These are phyloP conservation scores for Chlamydomonas sp. DNA, from an alignment of 139 green algal genomes.

Conservation along the genomic window DNA sequence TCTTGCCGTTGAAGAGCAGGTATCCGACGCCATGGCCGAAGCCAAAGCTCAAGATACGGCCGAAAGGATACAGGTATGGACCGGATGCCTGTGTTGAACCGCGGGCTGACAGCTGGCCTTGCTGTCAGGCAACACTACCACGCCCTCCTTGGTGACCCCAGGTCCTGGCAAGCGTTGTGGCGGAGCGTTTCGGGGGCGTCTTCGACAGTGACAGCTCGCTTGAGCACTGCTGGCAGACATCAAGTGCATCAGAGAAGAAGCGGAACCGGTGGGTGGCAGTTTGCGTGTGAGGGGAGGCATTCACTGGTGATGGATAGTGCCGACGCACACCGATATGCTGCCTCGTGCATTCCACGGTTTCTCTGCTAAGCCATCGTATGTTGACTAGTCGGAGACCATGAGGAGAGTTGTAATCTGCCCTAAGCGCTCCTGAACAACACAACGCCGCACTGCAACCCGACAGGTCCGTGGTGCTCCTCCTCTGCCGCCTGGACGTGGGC, in stretches of 20 bases:
- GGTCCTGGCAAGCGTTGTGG: slow-evolving; percentile 46
- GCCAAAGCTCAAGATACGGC: slow-evolving; percentile 3
- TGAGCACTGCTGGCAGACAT: slow-evolving; percentile 38
- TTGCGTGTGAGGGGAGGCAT: not conserved
- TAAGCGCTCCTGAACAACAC: too few relatives aligned
- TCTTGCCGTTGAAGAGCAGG: slow-evolving; percentile 19
- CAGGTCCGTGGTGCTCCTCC: slow-evolving; percentile 62
- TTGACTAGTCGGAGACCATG: not conserved
- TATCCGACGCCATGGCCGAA: slow-evolving; percentile 31
- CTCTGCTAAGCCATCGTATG: too few relatives aligned
- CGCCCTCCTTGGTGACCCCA: not conserved
- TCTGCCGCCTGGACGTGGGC: slow-evolving; percentile 71
- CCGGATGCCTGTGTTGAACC: not conserved
- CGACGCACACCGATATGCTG: too few relatives aligned
- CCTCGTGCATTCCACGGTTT: not conserved
- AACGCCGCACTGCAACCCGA: not conserved
- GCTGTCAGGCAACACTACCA: not conserved
- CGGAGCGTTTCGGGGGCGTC: slow-evolving; percentile 40
- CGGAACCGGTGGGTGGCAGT: slow-evolving; percentile 22
- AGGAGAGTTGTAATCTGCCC: too few relatives aligned
- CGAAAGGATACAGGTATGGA: slow-evolving; percentile 25
- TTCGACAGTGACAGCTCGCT: slow-evolving; percentile 41
- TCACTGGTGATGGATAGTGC: not conserved
- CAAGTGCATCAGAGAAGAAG: slow-evolving; percentile 41
- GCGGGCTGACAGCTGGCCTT: not conserved